Conservation (phyloP, 208 protist genomes). For the Trichomonas vaginalis region DNA sequence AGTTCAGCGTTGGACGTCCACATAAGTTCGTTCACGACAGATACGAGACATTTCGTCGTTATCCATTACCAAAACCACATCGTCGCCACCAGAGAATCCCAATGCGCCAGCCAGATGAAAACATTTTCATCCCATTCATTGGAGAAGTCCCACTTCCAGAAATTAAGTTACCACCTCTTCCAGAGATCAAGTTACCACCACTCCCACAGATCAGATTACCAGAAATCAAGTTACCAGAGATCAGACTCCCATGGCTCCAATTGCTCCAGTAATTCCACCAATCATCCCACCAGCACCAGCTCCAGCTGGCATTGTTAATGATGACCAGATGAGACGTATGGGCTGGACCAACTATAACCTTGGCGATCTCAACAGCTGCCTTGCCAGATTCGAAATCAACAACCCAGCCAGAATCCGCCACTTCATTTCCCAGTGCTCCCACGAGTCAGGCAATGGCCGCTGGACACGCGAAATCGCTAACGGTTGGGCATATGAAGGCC, state of each 20-base stretch:
- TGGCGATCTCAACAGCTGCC: background rate
- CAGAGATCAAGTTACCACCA: too few species aligned
- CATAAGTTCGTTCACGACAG: too few species aligned
- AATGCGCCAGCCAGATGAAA: too few species aligned
- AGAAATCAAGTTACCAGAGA: too few species aligned
- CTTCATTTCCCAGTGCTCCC: constrained; percentile 9
- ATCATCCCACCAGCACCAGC: background rate
- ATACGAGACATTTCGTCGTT: too few species aligned
- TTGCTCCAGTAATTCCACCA: background rate
- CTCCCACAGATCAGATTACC: too few species aligned
- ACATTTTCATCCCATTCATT: too few species aligned
- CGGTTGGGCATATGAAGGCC: background rate
- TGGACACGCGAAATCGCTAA: background rate
- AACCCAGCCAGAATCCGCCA: background rate
- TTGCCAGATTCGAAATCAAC: background rate
- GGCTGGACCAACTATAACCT: background rate
- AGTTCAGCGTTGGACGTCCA: too few species aligned
- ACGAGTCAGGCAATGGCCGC: background rate
- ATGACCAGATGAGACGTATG: background rate
- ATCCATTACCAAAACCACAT: too few species aligned
- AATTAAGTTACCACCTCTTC: background rate
- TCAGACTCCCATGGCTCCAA: background rate
- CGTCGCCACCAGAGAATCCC: too few species aligned
- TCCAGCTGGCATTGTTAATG: too few species aligned
- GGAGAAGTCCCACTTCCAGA: too few species aligned